Percentiles rank a stretch among this genome's conserved stretches.
Conservation (phyloP, 129 eudicot species). For the Logfia minima region DNA sequence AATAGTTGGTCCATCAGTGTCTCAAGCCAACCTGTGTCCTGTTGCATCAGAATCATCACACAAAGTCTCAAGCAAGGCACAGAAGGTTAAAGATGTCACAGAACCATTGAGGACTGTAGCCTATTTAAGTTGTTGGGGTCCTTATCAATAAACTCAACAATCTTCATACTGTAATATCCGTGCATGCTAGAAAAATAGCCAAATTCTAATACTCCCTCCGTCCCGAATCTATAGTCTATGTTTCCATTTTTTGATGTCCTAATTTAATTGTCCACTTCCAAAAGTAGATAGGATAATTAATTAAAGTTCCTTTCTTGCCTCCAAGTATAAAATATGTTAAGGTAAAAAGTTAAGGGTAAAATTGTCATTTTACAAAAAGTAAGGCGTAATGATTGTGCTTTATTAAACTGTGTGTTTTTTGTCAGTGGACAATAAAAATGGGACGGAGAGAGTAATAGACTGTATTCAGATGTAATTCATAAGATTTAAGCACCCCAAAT, state of each 20-base stretch:
- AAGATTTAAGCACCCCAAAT: not conserved
- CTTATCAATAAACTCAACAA: slow-evolving; percentile 38
- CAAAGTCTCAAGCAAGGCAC: not conserved
- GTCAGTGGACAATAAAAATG: too few species aligned
- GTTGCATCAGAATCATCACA: slow-evolving; percentile 9
- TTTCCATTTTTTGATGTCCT: too few species aligned
- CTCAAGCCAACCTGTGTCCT: slow-evolving; percentile 26
- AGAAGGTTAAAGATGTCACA: slow-evolving; percentile 20
- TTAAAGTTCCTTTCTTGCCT: too few species aligned
- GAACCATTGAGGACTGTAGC: slow-evolving; percentile 45
- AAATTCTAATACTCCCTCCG: not conserved
- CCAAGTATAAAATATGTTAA: too few species aligned
- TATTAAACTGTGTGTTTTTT: too few species aligned
- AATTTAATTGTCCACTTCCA: too few species aligned
- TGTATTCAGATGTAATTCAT: not conserved
- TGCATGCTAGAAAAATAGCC: not conserved
- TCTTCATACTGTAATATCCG: not conserved
- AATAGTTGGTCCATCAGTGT: slow-evolving; percentile 33
- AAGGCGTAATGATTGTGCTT: too few species aligned
- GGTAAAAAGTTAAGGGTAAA: too few species aligned
- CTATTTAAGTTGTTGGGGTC: slow-evolving; percentile 61
- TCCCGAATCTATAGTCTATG: too few species aligned
- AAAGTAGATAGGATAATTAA: too few species aligned
- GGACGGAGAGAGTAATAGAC: too few species aligned
- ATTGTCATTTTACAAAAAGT: too few species aligned